phyloP scores from a whole-genome alignment of 2,329 filamentous ascomycete genomes.

The Dactylellina parvicollis region DNA sequence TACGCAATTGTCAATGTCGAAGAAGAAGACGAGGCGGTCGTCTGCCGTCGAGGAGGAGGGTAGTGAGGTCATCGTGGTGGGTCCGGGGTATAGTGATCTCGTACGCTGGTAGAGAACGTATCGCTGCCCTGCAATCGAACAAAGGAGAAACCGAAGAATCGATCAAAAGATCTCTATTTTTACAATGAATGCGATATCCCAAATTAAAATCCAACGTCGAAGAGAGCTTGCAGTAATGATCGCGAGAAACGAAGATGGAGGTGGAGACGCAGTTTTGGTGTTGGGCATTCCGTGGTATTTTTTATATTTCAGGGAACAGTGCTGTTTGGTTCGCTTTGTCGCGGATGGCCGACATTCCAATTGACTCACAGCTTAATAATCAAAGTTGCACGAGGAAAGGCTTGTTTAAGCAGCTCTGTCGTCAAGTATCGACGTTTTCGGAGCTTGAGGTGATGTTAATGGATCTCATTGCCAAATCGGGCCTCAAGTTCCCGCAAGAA shows the following conservation, averaged over 20 bases:
- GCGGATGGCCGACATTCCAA: slow-evolving; percentile 32
- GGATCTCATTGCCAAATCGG: slow-evolving; percentile 16
- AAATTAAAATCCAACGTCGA: too few species aligned
- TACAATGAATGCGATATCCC: too few species aligned
- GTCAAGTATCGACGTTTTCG: slow-evolving; percentile 4
- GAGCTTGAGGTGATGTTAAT: neutral
- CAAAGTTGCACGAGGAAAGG: neutral
- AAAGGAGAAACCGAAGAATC: too few species aligned
- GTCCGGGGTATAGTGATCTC: too few species aligned
- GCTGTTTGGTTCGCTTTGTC: slow-evolving; percentile 39
- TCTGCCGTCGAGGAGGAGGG: slow-evolving; percentile 57
- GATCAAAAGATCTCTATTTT: too few species aligned
- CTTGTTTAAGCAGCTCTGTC: slow-evolving; percentile 23
- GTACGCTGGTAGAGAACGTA: too few species aligned
- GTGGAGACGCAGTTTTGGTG: slow-evolving; percentile 24
- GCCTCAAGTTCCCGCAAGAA: neutral
- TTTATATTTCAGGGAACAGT: slow-evolving; percentile 42
- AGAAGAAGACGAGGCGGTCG: slow-evolving; percentile 72
- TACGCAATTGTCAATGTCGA: slow-evolving; percentile 97
- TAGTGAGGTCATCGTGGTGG: slow-evolving; percentile 17
- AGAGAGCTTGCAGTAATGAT: too few species aligned
- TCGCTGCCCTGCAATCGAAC: too few species aligned
- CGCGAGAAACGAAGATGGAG: slow-evolving; percentile 1
- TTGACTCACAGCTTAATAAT: slow-evolving; percentile 50
- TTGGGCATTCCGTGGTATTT: slow-evolving; percentile 42